Evolutionary conservation across 805 yeast genomes (phyloP).

Genomic region (Kazachstania martiniae): DNA sequence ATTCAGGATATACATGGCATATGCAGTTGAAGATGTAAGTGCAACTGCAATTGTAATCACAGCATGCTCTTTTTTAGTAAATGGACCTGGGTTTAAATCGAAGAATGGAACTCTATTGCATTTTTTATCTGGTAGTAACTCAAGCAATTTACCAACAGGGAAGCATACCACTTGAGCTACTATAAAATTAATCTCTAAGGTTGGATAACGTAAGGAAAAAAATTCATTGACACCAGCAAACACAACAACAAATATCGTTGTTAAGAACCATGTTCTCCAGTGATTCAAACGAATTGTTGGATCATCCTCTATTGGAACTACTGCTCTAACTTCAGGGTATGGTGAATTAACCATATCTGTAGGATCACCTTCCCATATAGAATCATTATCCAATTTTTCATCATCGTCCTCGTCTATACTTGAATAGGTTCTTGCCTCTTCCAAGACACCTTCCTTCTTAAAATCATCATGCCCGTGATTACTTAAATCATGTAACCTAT

Average conservation of each 20-base stretch:
- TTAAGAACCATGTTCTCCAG: constrained; percentile 44
- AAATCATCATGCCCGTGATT: no score
- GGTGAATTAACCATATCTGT: constrained; percentile 16
- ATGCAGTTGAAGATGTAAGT: constrained; percentile 35
- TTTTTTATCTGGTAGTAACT: constrained; percentile 32
- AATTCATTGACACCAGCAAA: constrained; percentile 49
- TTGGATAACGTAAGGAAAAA: constrained; percentile 43
- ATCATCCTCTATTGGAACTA: constrained; percentile 44
- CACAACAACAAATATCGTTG: constrained; percentile 38
- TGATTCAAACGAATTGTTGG: constrained; percentile 39
- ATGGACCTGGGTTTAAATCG: constrained; percentile 41
- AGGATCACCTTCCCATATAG: constrained; percentile 19
- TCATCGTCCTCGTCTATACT: constrained; percentile 4
- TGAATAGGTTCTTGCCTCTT: no score
- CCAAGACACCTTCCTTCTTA: no score
- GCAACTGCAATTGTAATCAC: constrained; percentile 39
- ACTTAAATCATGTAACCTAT: no score
- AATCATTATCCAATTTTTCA: no score
- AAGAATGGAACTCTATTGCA: constrained; percentile 23
- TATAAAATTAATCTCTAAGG: constrained; percentile 37
- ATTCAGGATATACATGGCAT: constrained; percentile 45
- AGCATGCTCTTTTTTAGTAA: constrained; percentile 44
- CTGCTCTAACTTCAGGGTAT: constrained; percentile 49
- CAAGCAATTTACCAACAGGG: constrained; percentile 41
- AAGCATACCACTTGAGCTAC: constrained; percentile 45